Percentiles rank a stretch among this genome's conserved stretches.
These are phyloP conservation scores for Diaporthe citriasiana DNA, from an alignment of 2,329 filamentous ascomycete genomes.

Conservation along the genomic window DNA sequence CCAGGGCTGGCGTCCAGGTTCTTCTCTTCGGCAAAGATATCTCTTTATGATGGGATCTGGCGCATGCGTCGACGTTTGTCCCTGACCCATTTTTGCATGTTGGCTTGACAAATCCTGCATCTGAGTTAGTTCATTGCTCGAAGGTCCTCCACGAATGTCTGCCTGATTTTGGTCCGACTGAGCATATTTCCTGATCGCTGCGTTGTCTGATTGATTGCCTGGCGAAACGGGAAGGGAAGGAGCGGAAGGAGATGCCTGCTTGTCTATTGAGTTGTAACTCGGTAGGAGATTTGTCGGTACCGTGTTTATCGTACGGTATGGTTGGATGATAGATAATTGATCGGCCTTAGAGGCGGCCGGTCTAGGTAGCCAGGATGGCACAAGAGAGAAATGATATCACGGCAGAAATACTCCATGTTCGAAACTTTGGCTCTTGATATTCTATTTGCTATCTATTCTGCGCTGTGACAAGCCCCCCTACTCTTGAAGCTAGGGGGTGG, in stretches of 20 bases:
- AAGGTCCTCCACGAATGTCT: constrained; percentile 36
- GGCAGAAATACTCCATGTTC: constrained; percentile 30
- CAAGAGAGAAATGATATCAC: constrained; percentile 41
- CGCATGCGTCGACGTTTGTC: constrained; percentile 25
- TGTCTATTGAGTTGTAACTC: constrained; percentile 13
- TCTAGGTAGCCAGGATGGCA: constrained; percentile 4
- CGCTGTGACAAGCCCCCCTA: neutral
- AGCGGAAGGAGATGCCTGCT: constrained; percentile 1
- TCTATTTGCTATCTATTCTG: neutral
- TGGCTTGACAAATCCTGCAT: constrained; percentile 23
- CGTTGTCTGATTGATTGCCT: constrained; percentile 39
- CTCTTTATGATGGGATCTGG: constrained; percentile 22
- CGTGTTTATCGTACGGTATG: constrained; percentile 21
- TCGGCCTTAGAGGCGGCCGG: constrained; percentile 35
- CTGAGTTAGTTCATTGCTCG: constrained; percentile 45
- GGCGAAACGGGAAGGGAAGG: constrained; percentile 2
- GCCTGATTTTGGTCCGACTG: constrained; percentile 5
- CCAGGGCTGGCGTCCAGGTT: constrained; percentile 24
- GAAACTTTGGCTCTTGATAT: neutral
- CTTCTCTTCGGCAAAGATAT: constrained; percentile 19
- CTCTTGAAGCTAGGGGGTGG: neutral
- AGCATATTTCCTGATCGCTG: constrained; percentile 38
- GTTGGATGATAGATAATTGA: constrained; percentile 28
- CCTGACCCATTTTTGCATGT: constrained; percentile 36
- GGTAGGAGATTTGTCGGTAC: constrained; percentile 1